These are phyloP conservation scores for Musa itinerans DNA, from an alignment of 176 grass and related monocot species.

Conservation along the genomic window DNA sequence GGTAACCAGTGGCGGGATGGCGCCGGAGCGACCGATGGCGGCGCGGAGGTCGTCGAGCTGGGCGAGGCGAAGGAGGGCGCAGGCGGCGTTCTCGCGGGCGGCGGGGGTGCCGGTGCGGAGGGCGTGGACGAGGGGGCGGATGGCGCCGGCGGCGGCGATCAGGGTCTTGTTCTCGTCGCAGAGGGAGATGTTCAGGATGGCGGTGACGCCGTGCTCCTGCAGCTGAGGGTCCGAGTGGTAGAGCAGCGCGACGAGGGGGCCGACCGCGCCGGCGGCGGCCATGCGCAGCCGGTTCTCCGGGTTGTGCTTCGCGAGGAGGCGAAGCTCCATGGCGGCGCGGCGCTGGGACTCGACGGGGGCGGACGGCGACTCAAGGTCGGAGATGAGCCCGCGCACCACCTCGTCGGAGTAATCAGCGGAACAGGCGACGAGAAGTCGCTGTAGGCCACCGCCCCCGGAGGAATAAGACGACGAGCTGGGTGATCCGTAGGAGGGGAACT, in stretches of 20 bases:
- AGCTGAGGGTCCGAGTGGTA: conserved; percentile 1
- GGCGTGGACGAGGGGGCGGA: conserved; percentile 2
- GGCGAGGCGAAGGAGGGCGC: conserved; percentile 9
- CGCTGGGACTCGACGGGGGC: conserved; percentile 2
- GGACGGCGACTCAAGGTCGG: conserved; percentile 3
- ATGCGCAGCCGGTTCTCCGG: conserved; percentile 5
- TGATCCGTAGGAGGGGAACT: background rate
- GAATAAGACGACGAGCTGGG: background rate
- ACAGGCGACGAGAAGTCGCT: background rate
- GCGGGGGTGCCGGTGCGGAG: background rate
- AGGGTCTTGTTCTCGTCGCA: conserved; percentile 8
- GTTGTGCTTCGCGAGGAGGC: conserved; percentile 5
- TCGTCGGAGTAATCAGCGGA: conserved; percentile 1
- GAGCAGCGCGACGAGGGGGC: conserved; percentile 1
- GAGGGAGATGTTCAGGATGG: conserved; percentile 7
- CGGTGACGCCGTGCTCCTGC: conserved; percentile 14
- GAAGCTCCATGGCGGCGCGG: conserved; percentile 13
- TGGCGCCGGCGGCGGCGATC: conserved; percentile 3
- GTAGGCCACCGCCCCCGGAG: background rate
- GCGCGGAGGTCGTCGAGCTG: conserved; percentile 7
- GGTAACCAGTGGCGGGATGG: conserved; percentile 1
- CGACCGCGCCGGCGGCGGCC: conserved; percentile 2
- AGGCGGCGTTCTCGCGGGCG: conserved; percentile 12
- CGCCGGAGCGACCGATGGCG: conserved; percentile 7
- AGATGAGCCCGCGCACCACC: conserved; percentile 3